Evolutionary conservation across 2,329 filamentous ascomycete genomes (phyloP).

Genomic region (Cryphonectria naterciae): DNA sequence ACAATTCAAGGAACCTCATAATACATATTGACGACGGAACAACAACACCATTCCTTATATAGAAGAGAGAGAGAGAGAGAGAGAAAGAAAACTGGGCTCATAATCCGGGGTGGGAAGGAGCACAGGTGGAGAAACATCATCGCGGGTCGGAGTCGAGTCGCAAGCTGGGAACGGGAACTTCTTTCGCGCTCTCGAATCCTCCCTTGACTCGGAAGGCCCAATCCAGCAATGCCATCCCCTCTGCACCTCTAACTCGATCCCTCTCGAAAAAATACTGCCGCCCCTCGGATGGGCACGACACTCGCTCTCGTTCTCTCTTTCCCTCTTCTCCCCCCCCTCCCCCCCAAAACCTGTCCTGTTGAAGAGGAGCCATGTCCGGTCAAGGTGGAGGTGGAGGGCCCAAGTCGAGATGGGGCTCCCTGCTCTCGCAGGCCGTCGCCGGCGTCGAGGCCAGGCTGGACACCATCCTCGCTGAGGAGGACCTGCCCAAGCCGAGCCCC

Average conservation of each 20-base stretch:
- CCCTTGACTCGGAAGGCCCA: constrained; percentile 20
- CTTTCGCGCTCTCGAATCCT: background rate
- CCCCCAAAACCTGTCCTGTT: background rate
- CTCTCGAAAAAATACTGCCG: background rate
- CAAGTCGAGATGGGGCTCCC: constrained; percentile 73
- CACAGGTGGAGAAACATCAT: constrained; percentile 4
- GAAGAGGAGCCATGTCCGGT: constrained; percentile 48
- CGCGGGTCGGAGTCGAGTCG: constrained; percentile 4
- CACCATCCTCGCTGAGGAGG: constrained; percentile 83
- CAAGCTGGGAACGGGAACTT: background rate
- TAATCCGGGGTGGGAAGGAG: background rate
- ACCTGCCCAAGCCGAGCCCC: constrained; percentile 48
- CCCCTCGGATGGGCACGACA: constrained; percentile 30
- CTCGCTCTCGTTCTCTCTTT: constrained; percentile 20
- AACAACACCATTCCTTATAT: background rate
- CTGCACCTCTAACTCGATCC: constrained; percentile 9
- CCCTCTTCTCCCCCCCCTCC: background rate
- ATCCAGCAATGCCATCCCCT: constrained; percentile 27
- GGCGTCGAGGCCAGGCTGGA: constrained; percentile 93
- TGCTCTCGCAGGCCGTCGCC: constrained; percentile 88
- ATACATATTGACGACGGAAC: background rate
- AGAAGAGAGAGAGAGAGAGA: background rate
- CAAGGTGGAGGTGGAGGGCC: constrained; percentile 49
- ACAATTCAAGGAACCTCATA: background rate
- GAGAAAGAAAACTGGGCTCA: background rate